Evolutionary conservation across 176 grass and related monocot genomes (phyloP).

Genomic region (Avena atlantica): DNA sequence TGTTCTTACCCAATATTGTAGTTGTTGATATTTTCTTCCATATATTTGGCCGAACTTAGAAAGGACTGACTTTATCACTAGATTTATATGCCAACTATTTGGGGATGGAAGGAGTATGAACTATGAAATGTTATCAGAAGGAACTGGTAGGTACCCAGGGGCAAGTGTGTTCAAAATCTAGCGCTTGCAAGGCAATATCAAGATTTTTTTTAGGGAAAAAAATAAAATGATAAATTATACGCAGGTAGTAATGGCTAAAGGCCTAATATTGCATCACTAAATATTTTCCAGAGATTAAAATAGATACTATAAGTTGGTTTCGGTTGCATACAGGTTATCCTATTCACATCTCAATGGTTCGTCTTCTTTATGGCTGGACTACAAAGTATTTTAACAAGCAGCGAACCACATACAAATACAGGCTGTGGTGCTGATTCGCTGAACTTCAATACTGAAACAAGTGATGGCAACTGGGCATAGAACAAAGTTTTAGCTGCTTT

Average conservation of each 20-base stretch:
- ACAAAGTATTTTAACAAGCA: conserved; percentile 41
- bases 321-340: not conserved
- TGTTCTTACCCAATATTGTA: too few species aligned
- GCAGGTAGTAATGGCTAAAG: not conserved
- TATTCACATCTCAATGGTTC: conserved; percentile 27
- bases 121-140: not conserved
- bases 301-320: not conserved
- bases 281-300: conserved; percentile 37
- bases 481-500: conserved; percentile 5
- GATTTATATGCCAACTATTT: too few species aligned
- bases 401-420: conserved; percentile 3
- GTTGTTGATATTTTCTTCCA: too few species aligned
- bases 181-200: conserved; percentile 13
- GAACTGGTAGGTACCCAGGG: not conserved
- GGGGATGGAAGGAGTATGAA: not conserved
- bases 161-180: conserved; percentile 9
- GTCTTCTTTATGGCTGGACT: not conserved
- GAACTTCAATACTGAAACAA: conserved; percentile 37
- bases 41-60: too few species aligned
- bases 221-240: not conserved
- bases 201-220: not conserved
- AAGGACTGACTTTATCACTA: too few species aligned
- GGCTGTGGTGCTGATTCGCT: not conserved
- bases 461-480: not conserved
- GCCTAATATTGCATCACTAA: not conserved